Percentiles rank a stretch among this genome's conserved stretches.
phyloP scores from a whole-genome alignment of 768 basidiomycete genomes.

The Rhizopogon salebrosus region DNA sequence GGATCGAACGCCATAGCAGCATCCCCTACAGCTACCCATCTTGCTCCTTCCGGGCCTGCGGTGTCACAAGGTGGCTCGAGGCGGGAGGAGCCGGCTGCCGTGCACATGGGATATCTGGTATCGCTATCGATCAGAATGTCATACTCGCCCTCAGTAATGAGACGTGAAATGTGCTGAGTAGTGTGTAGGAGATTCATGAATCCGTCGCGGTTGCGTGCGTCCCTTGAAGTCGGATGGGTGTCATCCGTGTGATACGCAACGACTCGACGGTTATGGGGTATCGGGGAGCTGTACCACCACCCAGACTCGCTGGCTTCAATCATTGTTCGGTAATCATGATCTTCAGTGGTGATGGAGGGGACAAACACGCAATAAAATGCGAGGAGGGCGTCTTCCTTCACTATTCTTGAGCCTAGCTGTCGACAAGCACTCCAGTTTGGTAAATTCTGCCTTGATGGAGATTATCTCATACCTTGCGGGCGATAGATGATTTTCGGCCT shows the following conservation, averaged over 20 bases:
- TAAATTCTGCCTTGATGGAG: background rate
- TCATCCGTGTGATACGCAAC: slow-evolving; percentile 31
- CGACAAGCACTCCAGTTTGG: background rate
- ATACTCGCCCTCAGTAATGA: slow-evolving; percentile 19
- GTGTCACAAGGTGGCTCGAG: slow-evolving; percentile 17
- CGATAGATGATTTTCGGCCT: slow-evolving; percentile 30
- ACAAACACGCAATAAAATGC: slow-evolving; percentile 27
- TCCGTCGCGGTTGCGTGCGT: slow-evolving; percentile 21
- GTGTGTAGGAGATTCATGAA: slow-evolving; percentile 26
- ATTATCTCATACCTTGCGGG: slow-evolving; percentile 14
- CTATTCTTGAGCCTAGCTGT: slow-evolving; percentile 23
- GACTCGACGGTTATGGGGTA: slow-evolving; percentile 22
- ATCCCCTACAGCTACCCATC: slow-evolving; percentile 33
- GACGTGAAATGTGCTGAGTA: slow-evolving; percentile 18
- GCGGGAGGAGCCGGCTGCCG: slow-evolving; percentile 25
- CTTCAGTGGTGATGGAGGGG: slow-evolving; percentile 12
- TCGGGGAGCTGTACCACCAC: slow-evolving; percentile 32
- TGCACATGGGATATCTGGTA: slow-evolving; percentile 16
- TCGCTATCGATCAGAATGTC: slow-evolving; percentile 8
- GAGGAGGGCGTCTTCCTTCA: slow-evolving; percentile 22
- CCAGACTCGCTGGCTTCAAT: slow-evolving; percentile 30
- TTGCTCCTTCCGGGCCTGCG: slow-evolving; percentile 3
- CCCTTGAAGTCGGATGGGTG: slow-evolving; percentile 15
- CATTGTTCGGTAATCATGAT: slow-evolving; percentile 27
- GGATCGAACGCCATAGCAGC: slow-evolving; percentile 36